Base-by-base conservation (phyloP, 345 rosid genomes). In the Rubroshorea leprosula region DNA sequence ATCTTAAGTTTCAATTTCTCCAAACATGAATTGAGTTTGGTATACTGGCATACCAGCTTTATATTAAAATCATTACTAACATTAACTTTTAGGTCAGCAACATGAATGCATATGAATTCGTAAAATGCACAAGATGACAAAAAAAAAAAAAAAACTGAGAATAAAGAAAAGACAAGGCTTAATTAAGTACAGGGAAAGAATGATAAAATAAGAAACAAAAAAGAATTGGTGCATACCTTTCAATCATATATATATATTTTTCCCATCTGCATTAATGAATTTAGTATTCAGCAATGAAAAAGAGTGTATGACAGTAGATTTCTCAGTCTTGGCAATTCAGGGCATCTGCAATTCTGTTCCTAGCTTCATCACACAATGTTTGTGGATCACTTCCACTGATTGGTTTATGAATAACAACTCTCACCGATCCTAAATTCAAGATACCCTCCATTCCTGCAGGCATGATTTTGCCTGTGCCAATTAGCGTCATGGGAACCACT, bases 391-490 rank as follows among this genome's bases (percentile, higher is more conserved):
- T 81, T 72, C 91, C 96, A 63, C 74, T 64, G 21, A 89, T 73
- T 0, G 92, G 92, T 65, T 82, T 71, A 67, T 87, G 99, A 68
- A 89, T 72, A 67, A 89, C 63, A 55, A 89, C 82, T 74, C 71
- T 85, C 3, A 87, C 82, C 15, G 65, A 68, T 60, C 99, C 99
- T 2, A 58, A 23, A 71, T 87, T 87, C 62, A 93, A 49, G 38
- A 83, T 73, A 55, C 85, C 68, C 80, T 93, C 97, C 61, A 70
- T 74, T 60, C 99, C 96, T 0, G 83, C 31, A n/a, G 96, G 99
- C 99, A 89, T 89, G 70, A 89, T 85, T 61, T 75, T 62, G n/a
- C 99, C 97, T 26, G 99, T 87, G 68, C 97, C 99, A 59, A 83
- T 70, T 31, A 89, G 65, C 46, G 97, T 85, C 55, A 93, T 78